phyloP scores from a whole-genome alignment of 1,139 yeast genomes.

The Kodamaea fungicola region DNA sequence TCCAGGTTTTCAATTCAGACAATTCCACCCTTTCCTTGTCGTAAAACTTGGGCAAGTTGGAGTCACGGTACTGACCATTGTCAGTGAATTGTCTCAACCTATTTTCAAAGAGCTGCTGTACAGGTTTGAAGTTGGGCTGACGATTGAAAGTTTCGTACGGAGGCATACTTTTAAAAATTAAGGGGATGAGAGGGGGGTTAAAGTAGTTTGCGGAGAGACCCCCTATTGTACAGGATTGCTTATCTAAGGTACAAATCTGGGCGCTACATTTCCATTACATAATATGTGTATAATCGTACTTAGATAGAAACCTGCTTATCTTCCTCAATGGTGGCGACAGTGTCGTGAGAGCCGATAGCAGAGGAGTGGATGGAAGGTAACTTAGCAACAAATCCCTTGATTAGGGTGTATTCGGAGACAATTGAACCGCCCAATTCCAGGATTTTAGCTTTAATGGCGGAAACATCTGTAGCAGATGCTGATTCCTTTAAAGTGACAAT shows the following conservation, averaged over 20 bases:
- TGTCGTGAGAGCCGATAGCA: slow-evolving; percentile 39
- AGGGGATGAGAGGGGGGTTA: neutral
- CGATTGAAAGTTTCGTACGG: slow-evolving; percentile 37
- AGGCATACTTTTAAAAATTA: slow-evolving; percentile 2
- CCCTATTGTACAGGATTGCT: neutral
- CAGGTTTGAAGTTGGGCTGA: slow-evolving; percentile 80
- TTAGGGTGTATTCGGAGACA: slow-evolving; percentile 60
- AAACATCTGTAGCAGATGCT: slow-evolving; percentile 27
- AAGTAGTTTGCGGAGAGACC: neutral
- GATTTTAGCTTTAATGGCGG: slow-evolving; percentile 30
- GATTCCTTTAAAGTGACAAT: slow-evolving; percentile 39
- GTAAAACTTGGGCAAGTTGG: slow-evolving; percentile 82
- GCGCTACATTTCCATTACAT: no score
- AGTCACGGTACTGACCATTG: slow-evolving; percentile 61
- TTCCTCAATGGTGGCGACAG: slow-evolving; percentile 54
- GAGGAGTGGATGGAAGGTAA: slow-evolving; percentile 49
- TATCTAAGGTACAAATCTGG: no score
- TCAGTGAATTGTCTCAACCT: slow-evolving; percentile 80
- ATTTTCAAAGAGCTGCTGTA: slow-evolving; percentile 72
- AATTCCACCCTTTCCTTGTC: slow-evolving; percentile 54
- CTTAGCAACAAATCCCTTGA: slow-evolving; percentile 62
- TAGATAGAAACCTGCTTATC: slow-evolving; percentile 47
- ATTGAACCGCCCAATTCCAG: slow-evolving; percentile 58
- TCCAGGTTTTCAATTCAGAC: slow-evolving; percentile 52
- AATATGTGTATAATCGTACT: neutral